These are phyloP conservation scores for Henckelia pumila DNA, from an alignment of 257 asterid genomes.

Conservation along the genomic window DNA sequence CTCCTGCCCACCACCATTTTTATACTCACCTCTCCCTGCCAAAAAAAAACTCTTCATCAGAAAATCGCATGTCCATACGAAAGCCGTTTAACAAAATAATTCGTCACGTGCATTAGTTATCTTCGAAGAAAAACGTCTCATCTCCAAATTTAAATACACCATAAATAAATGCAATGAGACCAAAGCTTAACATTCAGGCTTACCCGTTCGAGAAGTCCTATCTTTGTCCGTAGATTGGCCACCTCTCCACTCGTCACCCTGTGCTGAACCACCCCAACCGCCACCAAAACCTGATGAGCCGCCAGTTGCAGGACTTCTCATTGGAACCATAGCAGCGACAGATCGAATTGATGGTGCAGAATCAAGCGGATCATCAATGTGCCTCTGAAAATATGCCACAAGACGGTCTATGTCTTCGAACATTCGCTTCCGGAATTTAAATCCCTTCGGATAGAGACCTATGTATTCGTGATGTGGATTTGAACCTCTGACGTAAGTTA, in stretches of 20 bases:
- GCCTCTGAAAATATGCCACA: slow-evolving; percentile 87
- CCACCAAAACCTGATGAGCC: slow-evolving; percentile 72
- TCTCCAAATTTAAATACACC: not conserved
- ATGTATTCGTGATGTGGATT: slow-evolving; percentile 96
- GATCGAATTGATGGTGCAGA: slow-evolving; percentile 74
- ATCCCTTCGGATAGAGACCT: slow-evolving; percentile 91
- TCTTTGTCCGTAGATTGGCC: slow-evolving; percentile 61
- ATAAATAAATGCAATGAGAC: not conserved
- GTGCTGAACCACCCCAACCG: slow-evolving; percentile 71
- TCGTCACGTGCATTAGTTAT: not conserved
- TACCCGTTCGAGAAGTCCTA: slow-evolving; percentile 63
- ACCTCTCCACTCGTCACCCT: slow-evolving; percentile 72
- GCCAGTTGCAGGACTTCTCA: slow-evolving; percentile 86
- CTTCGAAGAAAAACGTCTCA: not conserved
- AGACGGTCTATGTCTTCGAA: slow-evolving; percentile 89
- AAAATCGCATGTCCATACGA: not conserved
- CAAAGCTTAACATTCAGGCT: slow-evolving; percentile 23
- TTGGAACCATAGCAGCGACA: slow-evolving; percentile 92
- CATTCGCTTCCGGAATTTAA: slow-evolving; percentile 86
- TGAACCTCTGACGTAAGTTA: slow-evolving; percentile 85
- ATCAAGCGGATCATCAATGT: slow-evolving; percentile 80
- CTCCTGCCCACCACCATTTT: slow-evolving; percentile 30
- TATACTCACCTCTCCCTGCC: slow-evolving; percentile 73
- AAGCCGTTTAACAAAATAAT: too few relatives aligned
- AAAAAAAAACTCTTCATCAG: slow-evolving; percentile 13